Evolutionary conservation across 2,329 filamentous ascomycete species (phyloP), one percentile per base, ranked within the genome.

Genomic region (Madurella mycetomatis): DNA sequence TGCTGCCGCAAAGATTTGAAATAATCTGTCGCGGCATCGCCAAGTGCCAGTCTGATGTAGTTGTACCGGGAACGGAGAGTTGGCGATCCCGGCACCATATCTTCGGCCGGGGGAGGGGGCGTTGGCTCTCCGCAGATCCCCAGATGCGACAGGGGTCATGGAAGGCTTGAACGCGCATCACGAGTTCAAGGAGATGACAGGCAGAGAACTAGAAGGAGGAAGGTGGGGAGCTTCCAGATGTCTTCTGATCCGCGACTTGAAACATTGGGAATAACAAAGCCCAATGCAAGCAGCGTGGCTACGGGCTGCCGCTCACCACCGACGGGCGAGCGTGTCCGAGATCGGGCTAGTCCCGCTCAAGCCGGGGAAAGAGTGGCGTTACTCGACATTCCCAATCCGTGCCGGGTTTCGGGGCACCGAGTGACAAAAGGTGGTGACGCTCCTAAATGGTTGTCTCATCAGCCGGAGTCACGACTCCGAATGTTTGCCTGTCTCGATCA

Each of bases 241-340:
- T 41, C 30, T 54, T 56, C 46, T 55, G 60, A 63, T 61, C 54
- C 39, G 30, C 58, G 41, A 54, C 25, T 52, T 57, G 58, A 60
- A 58, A 63, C 61, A 41, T 40, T 44, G 41, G 47, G 39, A 46
- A 34, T 15, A 40, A 15, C 16, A 30, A 46, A 34, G 41, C 46
- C 54, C 56, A 55, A 54, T 53, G 49, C 44, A 25, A 25, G 25
- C 25, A 25, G 25, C 25, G 25, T 25, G 25, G 25, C 25, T 25
- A 25, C 25, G 25, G 25, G 3, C 25, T 25, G 25, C 25, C 25
- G 25, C 25, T 25, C 25, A 25, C 25, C 4, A 7, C 25, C 25
- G 25, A 7, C 25, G 25, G 25, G 25, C 25, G 25, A 25, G 25
- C 25, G 25, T 25, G 25, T 25, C 25, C 25, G 25, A 25, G 25